Percentiles rank a stretch among this genome's conserved stretches.
phyloP scores from a whole-genome alignment of 495 filamentous ascomycete genomes.

The Trichoderma gamsii region DNA sequence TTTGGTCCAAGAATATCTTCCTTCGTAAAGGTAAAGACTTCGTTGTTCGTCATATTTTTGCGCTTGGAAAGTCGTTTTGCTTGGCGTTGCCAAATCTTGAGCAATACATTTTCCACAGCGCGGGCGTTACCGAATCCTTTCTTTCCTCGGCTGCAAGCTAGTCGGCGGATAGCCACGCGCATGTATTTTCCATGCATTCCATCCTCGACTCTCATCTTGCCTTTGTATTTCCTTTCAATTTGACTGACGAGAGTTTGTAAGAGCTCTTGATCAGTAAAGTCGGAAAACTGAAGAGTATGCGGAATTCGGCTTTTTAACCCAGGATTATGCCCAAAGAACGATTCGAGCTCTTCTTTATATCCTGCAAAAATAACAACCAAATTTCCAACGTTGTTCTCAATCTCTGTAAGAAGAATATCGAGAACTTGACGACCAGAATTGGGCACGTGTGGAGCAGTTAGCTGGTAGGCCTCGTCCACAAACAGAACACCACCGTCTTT shows the following conservation, averaged over 20 bases:
- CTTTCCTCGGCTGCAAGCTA: constrained; percentile 55
- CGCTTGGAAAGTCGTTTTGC: constrained; percentile 43
- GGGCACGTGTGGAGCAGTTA: constrained; percentile 47
- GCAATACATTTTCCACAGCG: constrained; percentile 56
- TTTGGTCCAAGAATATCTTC: constrained; percentile 64
- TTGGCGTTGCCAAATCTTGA: constrained; percentile 52
- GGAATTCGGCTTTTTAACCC: constrained; percentile 70
- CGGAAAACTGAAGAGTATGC: constrained; percentile 55
- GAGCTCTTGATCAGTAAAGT: constrained; percentile 64
- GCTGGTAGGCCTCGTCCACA: constrained; percentile 74
- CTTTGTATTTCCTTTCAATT: constrained; percentile 38
- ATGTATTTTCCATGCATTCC: constrained; percentile 57
- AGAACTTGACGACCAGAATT: constrained; percentile 54
- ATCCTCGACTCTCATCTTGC: constrained; percentile 53
- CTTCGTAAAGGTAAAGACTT: constrained; percentile 46
- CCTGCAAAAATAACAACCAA: constrained; percentile 73
- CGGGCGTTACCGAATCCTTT: constrained; percentile 72
- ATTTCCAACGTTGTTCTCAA: constrained; percentile 71
- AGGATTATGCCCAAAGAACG: constrained; percentile 71
- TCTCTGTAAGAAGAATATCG: constrained; percentile 66
- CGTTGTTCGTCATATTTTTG: constrained; percentile 23
- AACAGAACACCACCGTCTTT: constrained; percentile 64
- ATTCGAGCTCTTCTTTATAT: constrained; percentile 72
- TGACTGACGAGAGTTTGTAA: constrained; percentile 50
- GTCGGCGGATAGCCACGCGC: constrained; percentile 54